phyloP scores from a whole-genome alignment of 805 yeast species.

The Saturnispora sanitii region DNA sequence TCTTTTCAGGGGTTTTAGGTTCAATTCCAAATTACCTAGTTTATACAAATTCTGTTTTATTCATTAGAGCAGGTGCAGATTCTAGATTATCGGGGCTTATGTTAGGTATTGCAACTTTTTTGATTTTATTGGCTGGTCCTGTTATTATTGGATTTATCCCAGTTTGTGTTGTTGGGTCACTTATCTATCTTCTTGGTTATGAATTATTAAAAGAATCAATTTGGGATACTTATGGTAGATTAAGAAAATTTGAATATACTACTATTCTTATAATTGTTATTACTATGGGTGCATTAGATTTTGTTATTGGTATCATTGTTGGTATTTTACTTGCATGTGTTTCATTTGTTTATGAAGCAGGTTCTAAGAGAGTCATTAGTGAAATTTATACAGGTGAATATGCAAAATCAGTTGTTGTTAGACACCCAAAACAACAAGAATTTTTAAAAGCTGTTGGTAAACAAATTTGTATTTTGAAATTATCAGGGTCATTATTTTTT shows the following conservation, averaged over 20 bases:
- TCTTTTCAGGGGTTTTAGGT: conserved; percentile 73
- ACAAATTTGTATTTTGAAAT: conserved; percentile 78
- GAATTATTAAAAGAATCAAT: conserved; percentile 82
- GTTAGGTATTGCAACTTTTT: conserved; percentile 71
- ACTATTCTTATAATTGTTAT: conserved; percentile 83
- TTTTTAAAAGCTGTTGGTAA: conserved; percentile 79
- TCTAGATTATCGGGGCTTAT: conserved; percentile 82
- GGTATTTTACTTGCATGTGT: conserved; percentile 89
- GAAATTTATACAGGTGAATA: conserved; percentile 80
- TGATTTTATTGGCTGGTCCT: conserved; percentile 82
- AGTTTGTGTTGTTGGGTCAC: conserved; percentile 88
- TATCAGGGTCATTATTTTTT: conserved; percentile 84
- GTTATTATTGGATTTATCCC: conserved; percentile 90
- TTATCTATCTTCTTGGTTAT: conserved; percentile 83
- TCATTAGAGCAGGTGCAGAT: conserved; percentile 92
- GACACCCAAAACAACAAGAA: conserved; percentile 83
- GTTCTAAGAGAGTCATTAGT: conserved; percentile 69
- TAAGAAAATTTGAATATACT: conserved; percentile 66
- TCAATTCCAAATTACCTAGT: conserved; percentile 92
- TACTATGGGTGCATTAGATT: conserved; percentile 93
- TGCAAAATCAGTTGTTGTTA: conserved; percentile 83
- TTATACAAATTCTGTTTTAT: conserved; percentile 85
- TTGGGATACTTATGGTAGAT: conserved; percentile 71
- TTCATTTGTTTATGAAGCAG: conserved; percentile 90
- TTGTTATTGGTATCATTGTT: conserved; percentile 82